Evolutionary conservation across 352 stramenopile genomes (phyloP), one percentile per base, ranked within the genome.

Genomic region (Globisporangium spiculum): DNA sequence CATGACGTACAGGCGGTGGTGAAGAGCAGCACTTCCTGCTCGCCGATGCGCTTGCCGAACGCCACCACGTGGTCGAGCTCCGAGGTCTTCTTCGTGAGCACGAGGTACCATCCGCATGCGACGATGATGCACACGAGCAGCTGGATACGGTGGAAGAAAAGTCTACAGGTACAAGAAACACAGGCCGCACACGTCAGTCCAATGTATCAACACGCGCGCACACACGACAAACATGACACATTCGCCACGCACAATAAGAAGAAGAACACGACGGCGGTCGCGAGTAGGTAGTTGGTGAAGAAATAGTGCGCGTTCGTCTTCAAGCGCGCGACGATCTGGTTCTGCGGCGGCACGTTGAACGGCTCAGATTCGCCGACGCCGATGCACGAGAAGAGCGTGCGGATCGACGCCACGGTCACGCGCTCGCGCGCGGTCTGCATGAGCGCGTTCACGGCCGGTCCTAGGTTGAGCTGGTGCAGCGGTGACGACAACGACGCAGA

Each of bases 71-170:
- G 81, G 63, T 82, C 77, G 22, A 71, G 59, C 65, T 69, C 65
- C 4, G 65, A 65, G 10, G 65, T 64, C 30, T 71, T 71, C 66
- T 71, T 71, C 22, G 81, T 91, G 59, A 91, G 76, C 53, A 91
- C 83, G 54, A 87, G 67, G 70, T 87, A 84, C 83, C 83, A 91
- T 20, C 80, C 83, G 53, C 77, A 88, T 61, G 66, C 79, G 62
- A 91, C 72, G 50, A 86, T 54, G 62, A 89, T 80, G 56, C 80
- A 91, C 56, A 89, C 78, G 48, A 91, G 58, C 24, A 91, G 59
- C 70, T 91, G 83, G 62, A 91, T 79, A 58, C 77, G 83, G 57
- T 91, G 83, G 79, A 89, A 91, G 70, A 91, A 89, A 30, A 89
- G 67, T 44, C 81, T 90, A 50, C 20, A 20, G 18, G 9, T 4